These are phyloP conservation scores for Tetracladium setigerum DNA, from an alignment of 495 filamentous ascomycete genomes.

Conservation along the genomic window DNA sequence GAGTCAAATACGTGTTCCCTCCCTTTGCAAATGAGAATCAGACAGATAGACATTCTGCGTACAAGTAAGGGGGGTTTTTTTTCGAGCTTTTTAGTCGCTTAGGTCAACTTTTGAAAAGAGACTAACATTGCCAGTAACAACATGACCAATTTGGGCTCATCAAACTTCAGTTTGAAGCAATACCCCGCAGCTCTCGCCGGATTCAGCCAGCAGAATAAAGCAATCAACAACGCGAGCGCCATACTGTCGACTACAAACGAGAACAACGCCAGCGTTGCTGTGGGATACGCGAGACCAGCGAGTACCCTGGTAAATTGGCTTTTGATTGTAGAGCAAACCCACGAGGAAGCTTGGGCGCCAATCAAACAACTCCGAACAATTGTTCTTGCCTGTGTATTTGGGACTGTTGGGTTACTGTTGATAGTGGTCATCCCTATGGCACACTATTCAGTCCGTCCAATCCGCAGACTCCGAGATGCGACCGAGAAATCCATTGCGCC, in stretches of 20 bases:
- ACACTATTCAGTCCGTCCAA: slow-evolving; percentile 72
- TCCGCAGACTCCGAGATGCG: slow-evolving; percentile 66
- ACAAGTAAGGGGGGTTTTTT: too few species aligned
- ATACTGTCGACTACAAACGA: slow-evolving; percentile 64
- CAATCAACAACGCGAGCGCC: slow-evolving; percentile 54
- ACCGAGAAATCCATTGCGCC: slow-evolving; percentile 70
- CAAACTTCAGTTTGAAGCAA: slow-evolving; percentile 45
- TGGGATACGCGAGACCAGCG: slow-evolving; percentile 61
- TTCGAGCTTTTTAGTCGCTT: not conserved
- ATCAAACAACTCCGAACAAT: slow-evolving; percentile 67
- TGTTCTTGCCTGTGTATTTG: slow-evolving; percentile 77
- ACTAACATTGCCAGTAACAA: slow-evolving; percentile 1
- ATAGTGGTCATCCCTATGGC: slow-evolving; percentile 67
- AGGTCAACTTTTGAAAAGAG: not conserved
- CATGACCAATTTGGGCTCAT: slow-evolving; percentile 28
- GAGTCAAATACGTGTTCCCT: slow-evolving; percentile 36
- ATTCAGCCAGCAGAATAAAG: slow-evolving; percentile 36
- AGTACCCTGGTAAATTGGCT: slow-evolving; percentile 69
- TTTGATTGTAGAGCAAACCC: slow-evolving; percentile 69
- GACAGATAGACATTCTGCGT: slow-evolving; percentile 19
- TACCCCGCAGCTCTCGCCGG: slow-evolving; percentile 51
- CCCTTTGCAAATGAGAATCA: slow-evolving; percentile 17
- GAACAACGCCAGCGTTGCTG: slow-evolving; percentile 52
- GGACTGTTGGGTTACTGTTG: slow-evolving; percentile 61
- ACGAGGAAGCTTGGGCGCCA: slow-evolving; percentile 64